A percentile compares a stretch with the other conserved stretches of the same genome.
These are phyloP conservation scores for Hymenoscyphus scutula DNA, from an alignment of 2,329 filamentous ascomycete genomes.

Conservation along the genomic window DNA sequence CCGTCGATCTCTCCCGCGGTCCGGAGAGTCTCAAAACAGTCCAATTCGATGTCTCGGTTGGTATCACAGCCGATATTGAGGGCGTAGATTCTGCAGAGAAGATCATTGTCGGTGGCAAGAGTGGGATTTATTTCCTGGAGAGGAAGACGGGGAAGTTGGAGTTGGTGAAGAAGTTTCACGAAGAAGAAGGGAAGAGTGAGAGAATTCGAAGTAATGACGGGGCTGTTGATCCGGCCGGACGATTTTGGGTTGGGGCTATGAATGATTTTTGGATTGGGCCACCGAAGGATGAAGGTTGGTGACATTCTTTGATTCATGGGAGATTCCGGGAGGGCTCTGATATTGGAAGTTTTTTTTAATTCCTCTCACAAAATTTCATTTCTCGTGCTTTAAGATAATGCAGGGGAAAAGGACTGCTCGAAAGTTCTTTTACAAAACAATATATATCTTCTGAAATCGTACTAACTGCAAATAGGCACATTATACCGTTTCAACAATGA, in stretches of 20 bases:
- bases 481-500: slow-evolving; percentile 70
- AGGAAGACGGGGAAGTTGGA: slow-evolving; percentile 54
- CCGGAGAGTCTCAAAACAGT: slow-evolving; percentile 34
- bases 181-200: slow-evolving; percentile 33
- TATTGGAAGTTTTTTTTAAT: background rate
- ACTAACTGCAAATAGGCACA: slow-evolving; percentile 50
- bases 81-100: slow-evolving; percentile 58
- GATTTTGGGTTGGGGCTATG: slow-evolving; percentile 86
- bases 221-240: slow-evolving; percentile 72
- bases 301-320: background rate
- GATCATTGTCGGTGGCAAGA: slow-evolving; percentile 77
- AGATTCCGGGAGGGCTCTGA: background rate
- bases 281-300: slow-evolving; percentile 38
- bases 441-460: background rate
- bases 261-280: slow-evolving; percentile 61
- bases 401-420: too few relatives aligned
- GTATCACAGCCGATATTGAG: slow-evolving; percentile 76
- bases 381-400: too few relatives aligned
- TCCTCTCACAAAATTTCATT: too few relatives aligned
- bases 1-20: slow-evolving; percentile 63
- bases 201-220: slow-evolving; percentile 76
- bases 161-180: slow-evolving; percentile 50
- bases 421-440: slow-evolving; percentile 3
- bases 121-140: slow-evolving; percentile 77
- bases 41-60: slow-evolving; percentile 53